Evolutionary conservation across 2,329 filamentous ascomycete species (phyloP).

Genomic region (Diplodia mutila): DNA sequence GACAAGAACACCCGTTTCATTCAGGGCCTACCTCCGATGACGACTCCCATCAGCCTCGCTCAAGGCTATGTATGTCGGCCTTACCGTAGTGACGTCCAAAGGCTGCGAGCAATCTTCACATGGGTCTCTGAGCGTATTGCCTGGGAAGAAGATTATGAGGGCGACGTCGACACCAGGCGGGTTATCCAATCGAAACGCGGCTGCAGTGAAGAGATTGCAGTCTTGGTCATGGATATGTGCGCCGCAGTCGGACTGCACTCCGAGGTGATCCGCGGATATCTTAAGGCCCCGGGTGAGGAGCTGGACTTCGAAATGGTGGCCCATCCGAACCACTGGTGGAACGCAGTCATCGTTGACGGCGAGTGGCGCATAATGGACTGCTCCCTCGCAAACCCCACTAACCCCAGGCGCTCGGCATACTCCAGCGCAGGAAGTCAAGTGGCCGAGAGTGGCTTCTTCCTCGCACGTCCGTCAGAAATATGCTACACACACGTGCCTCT

Average conservation of each 20-base stretch:
- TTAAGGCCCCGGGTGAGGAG: slow-evolving; percentile 83
- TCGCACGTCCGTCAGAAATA: slow-evolving; percentile 83
- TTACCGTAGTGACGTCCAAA: slow-evolving; percentile 91
- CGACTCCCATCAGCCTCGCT: slow-evolving; percentile 79
- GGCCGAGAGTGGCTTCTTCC: slow-evolving; percentile 91
- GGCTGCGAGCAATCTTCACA: slow-evolving; percentile 91
- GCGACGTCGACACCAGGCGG: slow-evolving; percentile 77
- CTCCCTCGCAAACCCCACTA: slow-evolving; percentile 86
- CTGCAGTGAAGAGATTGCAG: slow-evolving; percentile 86
- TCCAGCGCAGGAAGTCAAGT: slow-evolving; percentile 70
- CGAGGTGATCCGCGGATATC: slow-evolving; percentile 84
- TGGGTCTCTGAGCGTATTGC: slow-evolving; percentile 94
- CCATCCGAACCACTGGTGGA: slow-evolving; percentile 98
- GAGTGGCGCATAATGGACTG: slow-evolving; percentile 98
- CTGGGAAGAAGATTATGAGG: slow-evolving; percentile 95
- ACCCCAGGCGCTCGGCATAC: slow-evolving; percentile 77
- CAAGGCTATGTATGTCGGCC: slow-evolving; percentile 93
- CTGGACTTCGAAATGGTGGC: slow-evolving; percentile 77
- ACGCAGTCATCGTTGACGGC: slow-evolving; percentile 86
- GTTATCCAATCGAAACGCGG: slow-evolving; percentile 84
- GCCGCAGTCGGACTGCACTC: slow-evolving; percentile 83
- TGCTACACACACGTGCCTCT: slow-evolving; percentile 97
- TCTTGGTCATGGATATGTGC: slow-evolving; percentile 92
- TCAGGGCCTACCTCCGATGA: slow-evolving; percentile 77
- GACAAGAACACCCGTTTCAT: slow-evolving; percentile 96